phyloP scores from a whole-genome alignment of 2,329 filamentous ascomycete genomes.

The Emydomyces testavorans region DNA sequence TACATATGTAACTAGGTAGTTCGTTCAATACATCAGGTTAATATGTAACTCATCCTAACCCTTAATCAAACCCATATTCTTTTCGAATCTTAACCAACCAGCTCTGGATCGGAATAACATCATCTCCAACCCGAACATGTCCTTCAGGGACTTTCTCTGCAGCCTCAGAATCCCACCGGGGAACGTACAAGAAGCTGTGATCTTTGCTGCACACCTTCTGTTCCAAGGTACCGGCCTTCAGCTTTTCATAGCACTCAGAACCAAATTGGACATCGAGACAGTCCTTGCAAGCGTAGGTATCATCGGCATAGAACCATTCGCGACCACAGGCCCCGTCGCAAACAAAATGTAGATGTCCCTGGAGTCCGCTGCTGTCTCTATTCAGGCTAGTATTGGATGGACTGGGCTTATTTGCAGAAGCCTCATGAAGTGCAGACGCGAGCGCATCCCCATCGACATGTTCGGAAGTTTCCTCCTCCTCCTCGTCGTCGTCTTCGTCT shows the following conservation, averaged over 20 bases:
- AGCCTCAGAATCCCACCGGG: conserved; percentile 18
- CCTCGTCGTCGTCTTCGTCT: background rate
- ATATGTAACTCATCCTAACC: too few relatives aligned
- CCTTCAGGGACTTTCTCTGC: conserved; percentile 16
- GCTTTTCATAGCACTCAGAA: conserved; percentile 17
- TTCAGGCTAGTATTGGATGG: background rate
- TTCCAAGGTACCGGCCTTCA: conserved; percentile 20
- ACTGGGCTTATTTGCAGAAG: background rate
- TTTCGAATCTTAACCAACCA: conserved; percentile 19
- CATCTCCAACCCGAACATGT: conserved; percentile 19
- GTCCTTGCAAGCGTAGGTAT: conserved; percentile 24
- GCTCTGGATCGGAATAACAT: conserved; percentile 18
- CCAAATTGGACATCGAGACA: conserved; percentile 22
- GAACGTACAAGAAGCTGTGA: conserved; percentile 21
- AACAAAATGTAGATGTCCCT: conserved; percentile 7
- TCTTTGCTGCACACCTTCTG: conserved; percentile 19
- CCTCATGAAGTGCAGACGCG: background rate
- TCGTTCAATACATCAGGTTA: too few relatives aligned
- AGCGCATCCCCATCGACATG: background rate
- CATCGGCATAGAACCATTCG: conserved; percentile 19
- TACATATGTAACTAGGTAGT: background rate
- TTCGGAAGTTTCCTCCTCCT: background rate
- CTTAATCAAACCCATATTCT: conserved; percentile 13
- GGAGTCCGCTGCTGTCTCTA: background rate
- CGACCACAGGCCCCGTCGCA: conserved; percentile 16